phyloP scores from a whole-genome alignment of 495 filamentous ascomycete genomes.

The Sordaria brevicollis region DNA sequence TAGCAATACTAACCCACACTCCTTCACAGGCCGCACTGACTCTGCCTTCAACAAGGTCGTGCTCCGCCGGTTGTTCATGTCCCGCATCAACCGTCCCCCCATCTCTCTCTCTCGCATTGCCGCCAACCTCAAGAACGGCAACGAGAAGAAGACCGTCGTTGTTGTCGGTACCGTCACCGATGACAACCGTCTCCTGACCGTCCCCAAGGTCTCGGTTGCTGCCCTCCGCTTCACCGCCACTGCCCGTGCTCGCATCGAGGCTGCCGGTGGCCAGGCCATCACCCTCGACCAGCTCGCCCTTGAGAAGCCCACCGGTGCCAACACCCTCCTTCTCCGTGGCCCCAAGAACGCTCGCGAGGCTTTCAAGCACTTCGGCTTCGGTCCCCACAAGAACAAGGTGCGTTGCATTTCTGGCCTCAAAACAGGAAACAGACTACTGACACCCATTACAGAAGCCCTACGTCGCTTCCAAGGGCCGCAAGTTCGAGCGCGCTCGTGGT shows the following conservation, averaged over 20 bases:
- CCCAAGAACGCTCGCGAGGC: slow-evolving; percentile 96
- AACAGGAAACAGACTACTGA: slow-evolving; percentile 14
- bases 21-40: slow-evolving; percentile 73
- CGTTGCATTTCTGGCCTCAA: slow-evolving; percentile 14
- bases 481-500: slow-evolving; percentile 97
- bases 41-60: slow-evolving; percentile 94
- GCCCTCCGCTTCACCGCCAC: slow-evolving; percentile 94
- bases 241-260: slow-evolving; percentile 81
- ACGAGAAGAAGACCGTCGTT: slow-evolving; percentile 84
- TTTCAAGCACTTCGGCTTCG: slow-evolving; percentile 97
- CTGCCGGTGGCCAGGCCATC: slow-evolving; percentile 86
- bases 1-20: background rate
- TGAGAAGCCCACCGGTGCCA: slow-evolving; percentile 82
- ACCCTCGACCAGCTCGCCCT: slow-evolving; percentile 95
- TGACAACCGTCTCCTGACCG: slow-evolving; percentile 79
- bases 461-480: slow-evolving; percentile 94
- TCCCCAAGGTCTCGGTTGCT: slow-evolving; percentile 86
- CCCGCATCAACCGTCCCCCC: slow-evolving; percentile 91
- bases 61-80: slow-evolving; percentile 94
- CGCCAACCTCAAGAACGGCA: slow-evolving; percentile 53
- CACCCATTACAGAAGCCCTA: slow-evolving; percentile 67
- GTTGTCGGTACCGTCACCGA: slow-evolving; percentile 91
- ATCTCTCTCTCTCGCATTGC: slow-evolving; percentile 86
- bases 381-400: slow-evolving; percentile 94
- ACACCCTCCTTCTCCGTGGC: slow-evolving; percentile 89